phyloP scores from a whole-genome alignment of 805 yeast genomes.

The Kregervanrija pseudodelftensis region DNA sequence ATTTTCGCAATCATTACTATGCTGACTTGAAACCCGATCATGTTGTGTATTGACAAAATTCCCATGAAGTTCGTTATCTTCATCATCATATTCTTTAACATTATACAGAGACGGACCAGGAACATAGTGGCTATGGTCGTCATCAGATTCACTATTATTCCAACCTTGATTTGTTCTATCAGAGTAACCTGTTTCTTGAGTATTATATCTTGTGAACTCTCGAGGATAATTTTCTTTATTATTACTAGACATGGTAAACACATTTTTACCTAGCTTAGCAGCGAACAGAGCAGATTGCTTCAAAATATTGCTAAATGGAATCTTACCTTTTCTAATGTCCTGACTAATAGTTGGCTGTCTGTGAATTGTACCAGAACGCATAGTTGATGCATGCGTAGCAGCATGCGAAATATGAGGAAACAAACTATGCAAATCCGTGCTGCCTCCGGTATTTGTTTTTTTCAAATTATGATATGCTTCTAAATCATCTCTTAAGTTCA shows the following conservation, averaged over 20 bases:
- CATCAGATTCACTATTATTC: background rate
- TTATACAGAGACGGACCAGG: background rate
- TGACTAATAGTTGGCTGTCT: constrained; percentile 6
- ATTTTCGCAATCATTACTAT: too few species aligned
- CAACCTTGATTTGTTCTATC: background rate
- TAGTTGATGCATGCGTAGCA: background rate
- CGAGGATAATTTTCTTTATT: constrained; percentile 4
- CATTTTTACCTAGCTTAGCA: constrained; percentile 6
- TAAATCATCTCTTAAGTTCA: constrained; percentile 52
- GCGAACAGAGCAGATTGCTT: background rate
- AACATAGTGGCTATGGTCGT: too few species aligned
- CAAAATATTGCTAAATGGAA: constrained; percentile 5
- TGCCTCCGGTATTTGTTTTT: constrained; percentile 18
- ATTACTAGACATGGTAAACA: constrained; percentile 7
- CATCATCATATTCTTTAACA: background rate
- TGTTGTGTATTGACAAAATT: too few species aligned
- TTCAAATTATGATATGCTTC: constrained; percentile 43
- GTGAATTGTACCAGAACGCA: background rate
- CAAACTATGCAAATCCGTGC: background rate
- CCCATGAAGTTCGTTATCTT: background rate
- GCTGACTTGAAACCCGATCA: too few species aligned
- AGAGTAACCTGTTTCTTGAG: background rate
- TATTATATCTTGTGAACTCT: constrained; percentile 4
- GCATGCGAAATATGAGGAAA: constrained; percentile 6
- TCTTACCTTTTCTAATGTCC: constrained; percentile 4